Conservation (phyloP, 106 monocot genomes). For the Dactylorhiza incarnata region DNA sequence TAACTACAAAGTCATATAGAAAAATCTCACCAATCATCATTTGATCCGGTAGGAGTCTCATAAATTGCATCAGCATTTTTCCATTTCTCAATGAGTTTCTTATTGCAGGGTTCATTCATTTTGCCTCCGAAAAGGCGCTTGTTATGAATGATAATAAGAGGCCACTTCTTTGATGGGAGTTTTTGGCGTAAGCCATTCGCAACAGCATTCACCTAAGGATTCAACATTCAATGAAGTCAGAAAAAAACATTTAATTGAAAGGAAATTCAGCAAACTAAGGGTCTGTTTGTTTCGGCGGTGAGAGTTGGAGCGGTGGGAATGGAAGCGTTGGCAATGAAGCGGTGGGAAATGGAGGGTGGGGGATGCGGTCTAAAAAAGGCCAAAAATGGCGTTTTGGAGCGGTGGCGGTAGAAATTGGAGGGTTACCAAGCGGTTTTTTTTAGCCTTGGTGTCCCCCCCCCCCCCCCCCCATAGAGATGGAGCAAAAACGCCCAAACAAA, state of each 20-base stretch:
- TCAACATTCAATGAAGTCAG: slow-evolving; percentile 1
- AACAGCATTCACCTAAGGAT: slow-evolving; percentile 64
- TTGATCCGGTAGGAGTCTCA: slow-evolving; percentile 88
- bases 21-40: slow-evolving; percentile 87
- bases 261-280: background rate
- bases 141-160: slow-evolving; percentile 73
- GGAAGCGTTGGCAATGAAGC: no score
- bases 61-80: slow-evolving; percentile 80
- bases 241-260: background rate
- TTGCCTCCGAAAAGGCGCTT: slow-evolving; percentile 42
- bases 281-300: no score
- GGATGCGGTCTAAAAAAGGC: no score
- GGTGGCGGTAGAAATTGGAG: no score
- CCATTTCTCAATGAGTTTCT: slow-evolving; percentile 79
- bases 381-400: no score
- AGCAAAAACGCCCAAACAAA: no score
- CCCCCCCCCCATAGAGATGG: no score
- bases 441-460: no score
- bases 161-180: slow-evolving; percentile 67
- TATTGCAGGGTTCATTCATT: slow-evolving; percentile 37
- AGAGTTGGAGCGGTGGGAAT: no score
- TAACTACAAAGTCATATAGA: background rate
- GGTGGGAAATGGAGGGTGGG: no score
- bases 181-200: slow-evolving; percentile 71
- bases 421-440: no score